Conservation (phyloP, 768 basidiomycete species). For the Chalciporus piperatus region DNA sequence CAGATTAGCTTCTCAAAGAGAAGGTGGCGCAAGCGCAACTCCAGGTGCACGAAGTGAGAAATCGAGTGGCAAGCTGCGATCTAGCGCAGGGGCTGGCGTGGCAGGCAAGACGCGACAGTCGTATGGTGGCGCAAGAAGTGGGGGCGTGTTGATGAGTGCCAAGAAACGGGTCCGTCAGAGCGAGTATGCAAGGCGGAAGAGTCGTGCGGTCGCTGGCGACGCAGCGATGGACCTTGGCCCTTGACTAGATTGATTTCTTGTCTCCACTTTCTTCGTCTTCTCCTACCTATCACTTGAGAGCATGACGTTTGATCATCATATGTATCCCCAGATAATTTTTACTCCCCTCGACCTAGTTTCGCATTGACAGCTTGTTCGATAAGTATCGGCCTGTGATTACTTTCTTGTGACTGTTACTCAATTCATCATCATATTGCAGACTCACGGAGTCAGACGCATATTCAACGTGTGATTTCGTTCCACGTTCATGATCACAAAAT, state of each 20-base stretch:
- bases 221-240: constrained; percentile 11
- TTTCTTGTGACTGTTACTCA: not conserved
- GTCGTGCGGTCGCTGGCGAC: constrained; percentile 31
- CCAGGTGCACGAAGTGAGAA: constrained; percentile 15
- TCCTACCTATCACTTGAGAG: not conserved
- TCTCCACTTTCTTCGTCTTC: not conserved
- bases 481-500: too few species aligned
- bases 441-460: not conserved
- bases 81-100: constrained; percentile 47
- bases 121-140: constrained; percentile 27
- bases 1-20: constrained; percentile 69
- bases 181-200: constrained; percentile 63
- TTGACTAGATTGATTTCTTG: constrained; percentile 7
- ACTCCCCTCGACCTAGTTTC: not conserved
- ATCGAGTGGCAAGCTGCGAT: constrained; percentile 38
- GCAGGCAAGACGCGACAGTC: constrained; percentile 24
- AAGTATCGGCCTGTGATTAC: not conserved
- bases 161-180: constrained; percentile 77
- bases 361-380: not conserved
- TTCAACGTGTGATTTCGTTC: not conserved
- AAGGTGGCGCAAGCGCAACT: constrained; percentile 22
- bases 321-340: constrained; percentile 15
- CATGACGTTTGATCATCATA: constrained; percentile 4
- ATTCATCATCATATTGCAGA: not conserved
- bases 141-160: constrained; percentile 54